A percentile compares a stretch with the other conserved stretches of the same genome.
Evolutionary conservation across 2,329 filamentous ascomycete species (phyloP).

Genomic region (Alternaria incomplexa): DNA sequence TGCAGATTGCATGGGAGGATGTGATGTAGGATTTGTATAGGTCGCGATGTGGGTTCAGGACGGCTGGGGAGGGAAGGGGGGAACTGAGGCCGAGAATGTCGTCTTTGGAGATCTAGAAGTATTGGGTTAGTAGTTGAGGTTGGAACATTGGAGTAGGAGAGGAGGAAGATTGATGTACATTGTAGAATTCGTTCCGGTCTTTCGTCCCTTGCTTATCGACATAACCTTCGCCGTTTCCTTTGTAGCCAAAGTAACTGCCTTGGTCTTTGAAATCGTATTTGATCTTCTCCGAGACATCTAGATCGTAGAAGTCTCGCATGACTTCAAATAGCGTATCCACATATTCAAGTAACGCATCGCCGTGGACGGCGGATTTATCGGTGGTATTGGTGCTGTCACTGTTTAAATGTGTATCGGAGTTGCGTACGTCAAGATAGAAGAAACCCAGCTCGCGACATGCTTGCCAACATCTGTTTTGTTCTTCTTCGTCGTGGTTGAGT

Average conservation of each 20-base stretch:
- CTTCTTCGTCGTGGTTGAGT: slow-evolving; percentile 40
- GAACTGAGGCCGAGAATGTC: slow-evolving; percentile 53
- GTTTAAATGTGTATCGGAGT: neutral
- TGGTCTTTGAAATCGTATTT: slow-evolving; percentile 60
- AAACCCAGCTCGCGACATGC: slow-evolving; percentile 60
- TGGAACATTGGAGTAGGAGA: too few species aligned
- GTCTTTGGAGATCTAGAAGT: slow-evolving; percentile 56
- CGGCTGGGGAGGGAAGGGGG: slow-evolving; percentile 51
- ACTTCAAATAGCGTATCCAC: slow-evolving; percentile 56
- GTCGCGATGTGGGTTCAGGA: slow-evolving; percentile 47
- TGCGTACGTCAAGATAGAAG: slow-evolving; percentile 61
- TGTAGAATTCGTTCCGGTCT: slow-evolving; percentile 63
- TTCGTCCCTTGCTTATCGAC: slow-evolving; percentile 57
- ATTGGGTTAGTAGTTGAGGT: neutral
- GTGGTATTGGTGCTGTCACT: neutral
- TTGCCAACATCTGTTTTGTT: slow-evolving; percentile 48
- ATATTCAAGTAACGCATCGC: slow-evolving; percentile 50
- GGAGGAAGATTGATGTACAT: too few species aligned
- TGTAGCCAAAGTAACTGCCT: slow-evolving; percentile 60
- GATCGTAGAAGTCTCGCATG: slow-evolving; percentile 55
- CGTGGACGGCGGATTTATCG: slow-evolving; percentile 25
- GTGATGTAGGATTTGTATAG: slow-evolving; percentile 54
- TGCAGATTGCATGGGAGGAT: slow-evolving; percentile 54
- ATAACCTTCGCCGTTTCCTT: slow-evolving; percentile 55
- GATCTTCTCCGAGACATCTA: slow-evolving; percentile 59